Evolutionary conservation across 257 asterid genomes (phyloP).

Genomic region (Penstemon newberryi): DNA sequence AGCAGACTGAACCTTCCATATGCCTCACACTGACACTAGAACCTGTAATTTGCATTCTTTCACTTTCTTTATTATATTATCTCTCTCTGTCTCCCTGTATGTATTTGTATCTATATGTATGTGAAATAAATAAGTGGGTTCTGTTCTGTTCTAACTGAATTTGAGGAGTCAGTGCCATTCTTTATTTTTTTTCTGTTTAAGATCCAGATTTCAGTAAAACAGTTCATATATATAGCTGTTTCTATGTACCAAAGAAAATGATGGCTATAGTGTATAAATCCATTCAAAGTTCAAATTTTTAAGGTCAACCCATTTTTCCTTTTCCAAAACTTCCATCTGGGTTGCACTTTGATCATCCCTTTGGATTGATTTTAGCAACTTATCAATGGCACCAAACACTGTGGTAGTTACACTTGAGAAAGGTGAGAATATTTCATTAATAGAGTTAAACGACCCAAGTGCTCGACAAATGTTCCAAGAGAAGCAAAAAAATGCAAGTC

Average conservation of each 20-base stretch:
- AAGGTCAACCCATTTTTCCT: constrained; percentile 33
- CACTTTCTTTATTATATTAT: constrained; percentile 32
- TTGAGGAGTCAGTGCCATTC: constrained; percentile 42
- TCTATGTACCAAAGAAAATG: constrained; percentile 18
- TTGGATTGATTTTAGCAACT: neutral
- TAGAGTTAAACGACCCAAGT: constrained; percentile 43
- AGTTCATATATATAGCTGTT: constrained; percentile 7
- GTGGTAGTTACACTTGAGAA: constrained; percentile 72
- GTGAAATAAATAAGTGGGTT: too few relatives aligned
- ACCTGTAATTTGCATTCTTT: constrained; percentile 28
- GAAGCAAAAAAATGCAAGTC: constrained; percentile 59
- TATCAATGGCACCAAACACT: constrained; percentile 74
- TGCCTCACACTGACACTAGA: constrained; percentile 42
- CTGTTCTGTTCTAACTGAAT: constrained; percentile 30
- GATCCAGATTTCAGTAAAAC: constrained; percentile 46
- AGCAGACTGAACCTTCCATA: constrained; percentile 43
- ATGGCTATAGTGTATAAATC: constrained; percentile 26
- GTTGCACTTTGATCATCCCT: constrained; percentile 25
- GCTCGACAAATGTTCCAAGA: constrained; percentile 48
- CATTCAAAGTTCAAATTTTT: constrained; percentile 9
- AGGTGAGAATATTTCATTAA: constrained; percentile 49
- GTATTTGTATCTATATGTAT: neutral
- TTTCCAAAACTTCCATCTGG: constrained; percentile 26
- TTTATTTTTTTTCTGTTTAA: constrained; percentile 33
- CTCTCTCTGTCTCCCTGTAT: constrained; percentile 26